These are phyloP conservation scores for Fusarium nisikadoi DNA, from an alignment of 2,329 filamentous ascomycete genomes.

Conservation along the genomic window DNA sequence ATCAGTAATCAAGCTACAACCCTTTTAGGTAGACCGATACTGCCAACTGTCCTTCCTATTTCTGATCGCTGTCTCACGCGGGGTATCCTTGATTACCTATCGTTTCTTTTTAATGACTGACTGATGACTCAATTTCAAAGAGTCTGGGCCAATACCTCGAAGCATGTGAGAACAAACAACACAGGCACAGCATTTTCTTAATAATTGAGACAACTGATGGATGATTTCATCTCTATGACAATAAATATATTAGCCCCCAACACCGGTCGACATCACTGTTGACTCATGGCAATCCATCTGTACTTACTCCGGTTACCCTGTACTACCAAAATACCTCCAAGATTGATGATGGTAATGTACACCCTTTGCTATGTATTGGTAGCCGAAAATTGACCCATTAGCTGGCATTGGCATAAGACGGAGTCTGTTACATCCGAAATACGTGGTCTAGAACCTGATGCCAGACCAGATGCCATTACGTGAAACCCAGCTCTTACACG, in stretches of 20 bases:
- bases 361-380: neutral
- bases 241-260: neutral
- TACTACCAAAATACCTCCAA: neutral
- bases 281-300: neutral
- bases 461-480: neutral
- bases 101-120: neutral
- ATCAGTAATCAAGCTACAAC: constrained; percentile 1
- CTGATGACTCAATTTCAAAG: neutral
- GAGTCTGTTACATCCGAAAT: neutral
- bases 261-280: neutral
- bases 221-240: neutral
- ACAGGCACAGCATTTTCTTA: neutral
- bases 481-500: constrained; percentile 11
- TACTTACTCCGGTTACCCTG: neutral
- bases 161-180: neutral
- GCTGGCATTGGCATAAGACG: neutral
- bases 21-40: neutral
- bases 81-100: constrained; percentile 6
- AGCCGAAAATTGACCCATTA: neutral
- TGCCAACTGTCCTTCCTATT: neutral
- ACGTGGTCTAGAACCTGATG: neutral
- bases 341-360: neutral
- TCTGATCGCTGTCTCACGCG: constrained; percentile 11
- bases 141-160: neutral
- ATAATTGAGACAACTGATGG: too few relatives aligned